Base-by-base conservation (phyloP, 768 basidiomycete species). In the Xerocomus spinulosus region DNA sequence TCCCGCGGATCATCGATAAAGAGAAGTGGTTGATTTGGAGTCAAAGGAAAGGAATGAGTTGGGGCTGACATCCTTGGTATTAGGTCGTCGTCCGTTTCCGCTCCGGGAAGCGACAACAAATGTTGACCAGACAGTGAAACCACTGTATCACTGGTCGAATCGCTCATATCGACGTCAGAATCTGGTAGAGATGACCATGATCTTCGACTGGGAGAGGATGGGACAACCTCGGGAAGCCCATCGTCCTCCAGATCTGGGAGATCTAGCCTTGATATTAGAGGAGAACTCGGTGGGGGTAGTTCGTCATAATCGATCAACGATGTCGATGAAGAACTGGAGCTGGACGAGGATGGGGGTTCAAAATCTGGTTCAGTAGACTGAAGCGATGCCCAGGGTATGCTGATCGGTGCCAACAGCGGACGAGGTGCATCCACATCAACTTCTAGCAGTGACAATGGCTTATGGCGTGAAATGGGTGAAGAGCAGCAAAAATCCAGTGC, bases 1-100 rank as follows among this genome's bases (percentile, higher is more conserved):
- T 68, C 70, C 33, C 66, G 68, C 15, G 68, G 66, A 40, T 70
- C 72, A 39, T 72, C 73, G 51, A 75, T 70, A 32, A 79, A 67
- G 10, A 79, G 61, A 9, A 77, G 68, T 1, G 65, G 54, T 47
- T 60, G 56, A 44, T 44, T 41, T 42, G 56, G 54, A 41, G 56
- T 23, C 13, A 42, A 50, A 17, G 56, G 59, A 32, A 58, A 18
- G 28, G 49, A 26, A 42, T 44, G 46, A 0, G 50, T 32, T 29
- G 49, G 36, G 4, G 28, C 4, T 15, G 44, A 12, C 28, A 44
- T 41, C 50, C 50, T 56, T 3, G 73, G 75, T 46, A 76, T 59
- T 13, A 77, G 65, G 25, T 66, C 61, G 21, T 75, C 66, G 48
- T 74, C 74, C 6, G 63, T 66, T n/a, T 73, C 73, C 20, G 64